Percentiles rank a stretch among this genome's conserved stretches.
phyloP scores from a whole-genome alignment of 148 eudicot genomes.

The Agrostemma githago region DNA sequence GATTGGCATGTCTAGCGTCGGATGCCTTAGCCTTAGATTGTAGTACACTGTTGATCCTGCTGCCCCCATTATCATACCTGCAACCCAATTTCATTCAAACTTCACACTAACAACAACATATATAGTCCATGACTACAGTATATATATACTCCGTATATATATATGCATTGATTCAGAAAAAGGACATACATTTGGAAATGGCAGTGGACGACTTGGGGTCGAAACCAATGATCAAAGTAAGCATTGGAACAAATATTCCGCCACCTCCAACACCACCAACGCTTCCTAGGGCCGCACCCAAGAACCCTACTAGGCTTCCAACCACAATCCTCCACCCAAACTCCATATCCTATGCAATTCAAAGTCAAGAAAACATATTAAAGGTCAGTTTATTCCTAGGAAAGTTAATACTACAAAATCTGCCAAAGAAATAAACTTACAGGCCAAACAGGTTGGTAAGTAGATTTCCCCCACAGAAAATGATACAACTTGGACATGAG shows the following conservation, averaged over 20 bases:
- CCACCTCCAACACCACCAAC: slow-evolving; percentile 66
- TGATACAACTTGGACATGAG: slow-evolving; percentile 27
- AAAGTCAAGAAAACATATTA: neutral
- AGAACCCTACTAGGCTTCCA: slow-evolving; percentile 50
- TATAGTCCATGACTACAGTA: neutral
- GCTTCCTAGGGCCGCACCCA: slow-evolving; percentile 60
- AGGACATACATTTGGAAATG: slow-evolving; percentile 50
- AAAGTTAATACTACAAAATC: neutral
- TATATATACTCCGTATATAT: neutral
- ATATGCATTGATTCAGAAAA: neutral
- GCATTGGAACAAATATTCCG: slow-evolving; percentile 64
- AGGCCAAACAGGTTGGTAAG: slow-evolving; percentile 56
- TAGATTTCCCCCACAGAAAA: slow-evolving; percentile 49
- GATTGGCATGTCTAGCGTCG: slow-evolving; percentile 57
- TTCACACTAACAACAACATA: neutral
- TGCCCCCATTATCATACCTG: slow-evolving; percentile 80
- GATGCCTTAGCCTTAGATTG: slow-evolving; percentile 53
- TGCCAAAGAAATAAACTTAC: slow-evolving; percentile 26
- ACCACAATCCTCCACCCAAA: slow-evolving; percentile 46
- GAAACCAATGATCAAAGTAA: slow-evolving; percentile 52
- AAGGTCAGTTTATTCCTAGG: neutral
- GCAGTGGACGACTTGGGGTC: slow-evolving; percentile 66
- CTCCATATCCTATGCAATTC: slow-evolving; percentile 42
- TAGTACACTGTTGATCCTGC: slow-evolving; percentile 58
- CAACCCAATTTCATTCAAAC: neutral